These are phyloP conservation scores for Colletotrichum plurivorum DNA, from an alignment of 2,329 filamentous ascomycete species.

Conservation along the genomic window DNA sequence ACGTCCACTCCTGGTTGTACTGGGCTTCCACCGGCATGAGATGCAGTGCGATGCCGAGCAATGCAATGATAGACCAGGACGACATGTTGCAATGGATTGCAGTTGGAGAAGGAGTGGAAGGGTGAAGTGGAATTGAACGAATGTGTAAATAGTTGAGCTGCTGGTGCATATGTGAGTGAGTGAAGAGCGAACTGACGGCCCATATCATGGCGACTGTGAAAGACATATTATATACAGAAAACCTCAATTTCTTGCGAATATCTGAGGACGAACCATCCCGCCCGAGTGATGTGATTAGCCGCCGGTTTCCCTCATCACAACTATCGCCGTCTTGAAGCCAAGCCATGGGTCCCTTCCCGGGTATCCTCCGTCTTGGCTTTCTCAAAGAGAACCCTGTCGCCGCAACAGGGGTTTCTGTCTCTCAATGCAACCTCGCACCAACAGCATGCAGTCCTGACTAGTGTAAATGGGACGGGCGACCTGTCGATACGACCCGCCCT, in stretches of 20 bases:
- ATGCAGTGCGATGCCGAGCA: constrained; percentile 14
- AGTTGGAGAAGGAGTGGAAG: constrained; percentile 19
- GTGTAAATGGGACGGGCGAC: background rate
- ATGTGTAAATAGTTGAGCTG: constrained; percentile 16
- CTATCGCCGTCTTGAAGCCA: constrained; percentile 17
- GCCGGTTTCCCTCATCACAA: constrained; percentile 20
- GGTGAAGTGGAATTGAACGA: constrained; percentile 11
- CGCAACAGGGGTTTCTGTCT: constrained; percentile 6
- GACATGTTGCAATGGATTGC: background rate
- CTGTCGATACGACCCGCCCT: background rate
- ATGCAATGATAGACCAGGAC: constrained; percentile 16
- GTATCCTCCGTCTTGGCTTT: constrained; percentile 9
- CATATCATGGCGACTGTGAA: constrained; percentile 12
- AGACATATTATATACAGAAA: background rate
- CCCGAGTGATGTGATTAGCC: constrained; percentile 14
- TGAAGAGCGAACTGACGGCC: constrained; percentile 15
- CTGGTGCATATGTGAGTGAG: constrained; percentile 12
- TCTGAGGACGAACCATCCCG: constrained; percentile 16
- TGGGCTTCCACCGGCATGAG: constrained; percentile 12
- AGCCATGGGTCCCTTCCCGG: constrained; percentile 2
- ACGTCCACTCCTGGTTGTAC: constrained; percentile 17
- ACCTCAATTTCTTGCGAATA: constrained; percentile 17
- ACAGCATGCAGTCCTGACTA: constrained; percentile 2
- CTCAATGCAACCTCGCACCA: constrained; percentile 1
- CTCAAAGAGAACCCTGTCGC: background rate